Percentiles rank a stretch among this genome's conserved stretches.
phyloP scores from a whole-genome alignment of 345 rosid species.

The Schrenkiella parvula region DNA sequence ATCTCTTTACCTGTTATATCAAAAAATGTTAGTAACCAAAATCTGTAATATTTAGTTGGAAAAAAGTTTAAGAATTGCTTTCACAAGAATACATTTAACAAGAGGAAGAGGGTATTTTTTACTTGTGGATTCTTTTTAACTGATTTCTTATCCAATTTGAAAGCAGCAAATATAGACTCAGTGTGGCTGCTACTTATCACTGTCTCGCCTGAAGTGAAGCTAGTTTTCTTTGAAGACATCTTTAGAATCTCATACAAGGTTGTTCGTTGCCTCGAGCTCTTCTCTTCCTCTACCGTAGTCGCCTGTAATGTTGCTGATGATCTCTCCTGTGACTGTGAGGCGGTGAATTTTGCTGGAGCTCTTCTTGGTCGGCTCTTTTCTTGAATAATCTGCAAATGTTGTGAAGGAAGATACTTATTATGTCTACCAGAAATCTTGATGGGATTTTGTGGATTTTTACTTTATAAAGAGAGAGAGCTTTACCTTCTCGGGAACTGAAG shows the following conservation, averaged over 20 bases:
- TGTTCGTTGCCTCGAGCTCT: constrained; percentile 38
- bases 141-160: constrained; percentile 58
- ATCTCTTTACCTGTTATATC: constrained; percentile 10
- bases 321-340: constrained; percentile 48
- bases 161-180: constrained; percentile 76
- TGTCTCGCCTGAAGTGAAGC: constrained; percentile 30
- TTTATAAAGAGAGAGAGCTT: constrained; percentile 14
- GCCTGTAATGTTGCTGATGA: constrained; percentile 32
- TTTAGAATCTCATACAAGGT: constrained; percentile 63
- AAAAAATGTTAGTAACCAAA: neutral
- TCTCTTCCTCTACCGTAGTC: constrained; percentile 30
- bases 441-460: neutral
- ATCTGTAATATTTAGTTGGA: neutral
- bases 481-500: constrained; percentile 53
- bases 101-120: neutral
- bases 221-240: constrained; percentile 48
- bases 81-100: neutral
- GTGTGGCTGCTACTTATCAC: constrained; percentile 42
- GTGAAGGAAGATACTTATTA: neutral
- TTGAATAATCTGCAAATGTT: constrained; percentile 42
- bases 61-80: neutral
- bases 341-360: constrained; percentile 55
- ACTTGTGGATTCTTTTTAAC: constrained; percentile 24
- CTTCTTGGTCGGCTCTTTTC: constrained; percentile 45
- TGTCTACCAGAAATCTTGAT: neutral